A percentile compares a stretch with the other conserved stretches of the same genome.
phyloP scores from a whole-genome alignment of 305 asterid species.

The Fraxinus nigra region DNA sequence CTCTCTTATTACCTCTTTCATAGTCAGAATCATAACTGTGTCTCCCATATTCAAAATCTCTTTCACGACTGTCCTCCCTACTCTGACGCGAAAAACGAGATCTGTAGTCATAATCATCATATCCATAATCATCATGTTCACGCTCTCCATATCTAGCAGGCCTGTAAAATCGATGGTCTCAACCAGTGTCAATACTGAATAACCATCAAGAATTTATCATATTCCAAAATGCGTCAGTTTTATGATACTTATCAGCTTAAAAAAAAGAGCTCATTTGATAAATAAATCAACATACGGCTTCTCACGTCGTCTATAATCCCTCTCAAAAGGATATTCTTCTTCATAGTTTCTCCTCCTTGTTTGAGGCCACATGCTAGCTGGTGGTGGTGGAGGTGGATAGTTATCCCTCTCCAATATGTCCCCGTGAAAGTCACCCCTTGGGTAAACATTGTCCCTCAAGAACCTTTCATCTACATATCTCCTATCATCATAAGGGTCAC shows the following conservation, averaged over 20 bases:
- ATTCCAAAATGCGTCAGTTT: conserved; percentile 33
- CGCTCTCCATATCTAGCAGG: conserved; percentile 80
- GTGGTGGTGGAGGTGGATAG: conserved; percentile 68
- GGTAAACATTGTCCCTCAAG: conserved; percentile 74
- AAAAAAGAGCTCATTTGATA: conserved; percentile 31
- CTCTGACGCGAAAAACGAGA: conserved; percentile 59
- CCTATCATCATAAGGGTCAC: conserved; percentile 88
- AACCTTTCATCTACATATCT: conserved; percentile 86
- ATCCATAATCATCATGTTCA: conserved; percentile 70
- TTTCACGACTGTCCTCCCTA: conserved; percentile 81
- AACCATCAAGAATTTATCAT: conserved; percentile 24
- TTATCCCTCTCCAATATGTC: conserved; percentile 77
- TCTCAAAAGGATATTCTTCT: conserved; percentile 73
- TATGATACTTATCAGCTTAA: conserved; percentile 41
- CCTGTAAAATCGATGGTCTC: conserved; percentile 55
- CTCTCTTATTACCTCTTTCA: conserved; percentile 78
- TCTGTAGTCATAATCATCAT: conserved; percentile 85
- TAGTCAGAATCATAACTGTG: conserved; percentile 89
- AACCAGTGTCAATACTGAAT: conserved; percentile 39
- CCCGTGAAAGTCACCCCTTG: conserved; percentile 70
- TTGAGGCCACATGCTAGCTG: conserved; percentile 77
- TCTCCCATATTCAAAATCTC: conserved; percentile 74
- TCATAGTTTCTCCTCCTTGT: conserved; percentile 78
- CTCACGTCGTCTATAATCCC: conserved; percentile 79
- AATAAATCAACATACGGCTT: conserved; percentile 62